phyloP scores from a whole-genome alignment of 345 rosid species.

The Aegle marmelos region DNA sequence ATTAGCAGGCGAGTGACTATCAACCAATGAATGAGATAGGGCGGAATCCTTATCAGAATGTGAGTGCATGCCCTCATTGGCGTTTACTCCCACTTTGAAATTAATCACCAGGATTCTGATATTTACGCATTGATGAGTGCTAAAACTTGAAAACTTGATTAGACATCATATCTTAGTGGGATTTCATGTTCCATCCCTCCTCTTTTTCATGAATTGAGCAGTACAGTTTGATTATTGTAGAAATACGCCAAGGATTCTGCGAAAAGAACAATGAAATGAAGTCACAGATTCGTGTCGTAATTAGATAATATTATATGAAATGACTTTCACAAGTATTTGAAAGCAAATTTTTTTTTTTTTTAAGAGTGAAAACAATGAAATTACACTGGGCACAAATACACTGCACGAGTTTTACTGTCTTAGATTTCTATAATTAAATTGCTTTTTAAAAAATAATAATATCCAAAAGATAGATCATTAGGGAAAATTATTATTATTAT shows the following conservation, averaged over 20 bases:
- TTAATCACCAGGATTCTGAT: constrained; percentile 21
- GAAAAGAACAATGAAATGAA: background rate
- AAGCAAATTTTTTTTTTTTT: background rate
- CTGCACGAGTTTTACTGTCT: too few species aligned
- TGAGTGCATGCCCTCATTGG: background rate
- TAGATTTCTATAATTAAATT: too few species aligned
- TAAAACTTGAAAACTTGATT: constrained; percentile 16
- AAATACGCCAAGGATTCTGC: background rate
- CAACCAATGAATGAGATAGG: background rate
- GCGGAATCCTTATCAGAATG: constrained; percentile 1
- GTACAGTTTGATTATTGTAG: background rate
- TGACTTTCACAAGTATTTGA: background rate
- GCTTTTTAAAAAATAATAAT: too few species aligned
- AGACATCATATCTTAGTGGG: constrained; percentile 17
- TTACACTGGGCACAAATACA: too few species aligned
- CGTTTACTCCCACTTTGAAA: background rate
- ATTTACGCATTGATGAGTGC: constrained; percentile 25
- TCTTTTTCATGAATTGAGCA: background rate
- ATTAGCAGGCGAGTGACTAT: background rate
- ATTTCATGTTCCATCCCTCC: background rate
- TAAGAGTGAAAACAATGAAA: background rate
- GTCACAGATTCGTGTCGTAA: too few species aligned
- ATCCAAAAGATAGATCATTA: too few species aligned
- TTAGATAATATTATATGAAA: too few species aligned
- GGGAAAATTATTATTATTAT: background rate